Conservation (phyloP, 2,329 filamentous ascomycete genomes). For the Onygenales sp. region DNA sequence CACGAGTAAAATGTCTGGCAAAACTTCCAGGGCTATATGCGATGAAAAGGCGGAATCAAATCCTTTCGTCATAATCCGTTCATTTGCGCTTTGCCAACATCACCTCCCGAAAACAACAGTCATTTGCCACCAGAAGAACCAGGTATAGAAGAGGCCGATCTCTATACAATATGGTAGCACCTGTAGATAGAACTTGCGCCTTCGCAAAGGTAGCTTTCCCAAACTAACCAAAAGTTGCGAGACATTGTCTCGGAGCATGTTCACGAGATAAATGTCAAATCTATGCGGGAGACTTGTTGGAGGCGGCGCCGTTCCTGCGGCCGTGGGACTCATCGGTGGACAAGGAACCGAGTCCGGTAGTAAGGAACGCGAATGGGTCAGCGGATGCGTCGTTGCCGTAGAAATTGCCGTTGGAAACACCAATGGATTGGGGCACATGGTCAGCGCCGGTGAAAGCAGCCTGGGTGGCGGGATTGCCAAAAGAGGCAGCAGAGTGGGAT, state of each 20-base stretch:
- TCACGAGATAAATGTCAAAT: conserved; percentile 6
- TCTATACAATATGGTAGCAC: neutral
- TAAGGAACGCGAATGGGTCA: conserved; percentile 58
- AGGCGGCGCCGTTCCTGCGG: conserved; percentile 36
- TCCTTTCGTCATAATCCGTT: too few relatives aligned
- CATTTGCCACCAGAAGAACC: too few relatives aligned
- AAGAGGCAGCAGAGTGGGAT: conserved; percentile 74
- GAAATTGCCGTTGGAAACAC: conserved; percentile 65
- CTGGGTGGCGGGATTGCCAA: conserved; percentile 88
- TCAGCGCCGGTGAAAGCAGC: conserved; percentile 85
- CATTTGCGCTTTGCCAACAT: too few relatives aligned
- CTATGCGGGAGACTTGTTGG: conserved; percentile 38
- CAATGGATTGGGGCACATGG: conserved; percentile 69
- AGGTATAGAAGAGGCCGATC: conserved; percentile 4
- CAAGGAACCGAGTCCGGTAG: conserved; percentile 49
- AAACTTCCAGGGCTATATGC: neutral
- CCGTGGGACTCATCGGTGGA: conserved; percentile 43
- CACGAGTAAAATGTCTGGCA: neutral
- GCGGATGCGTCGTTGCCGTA: conserved; percentile 46
- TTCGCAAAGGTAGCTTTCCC: too few relatives aligned
- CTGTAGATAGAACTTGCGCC: neutral
- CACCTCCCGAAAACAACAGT: too few relatives aligned
- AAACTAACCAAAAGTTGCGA: neutral
- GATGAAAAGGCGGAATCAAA: too few relatives aligned
- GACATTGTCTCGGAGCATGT: conserved; percentile 2